These are phyloP conservation scores for Takashimella koratensis DNA, from an alignment of 1,284 basidiomycete species.

Conservation along the genomic window DNA sequence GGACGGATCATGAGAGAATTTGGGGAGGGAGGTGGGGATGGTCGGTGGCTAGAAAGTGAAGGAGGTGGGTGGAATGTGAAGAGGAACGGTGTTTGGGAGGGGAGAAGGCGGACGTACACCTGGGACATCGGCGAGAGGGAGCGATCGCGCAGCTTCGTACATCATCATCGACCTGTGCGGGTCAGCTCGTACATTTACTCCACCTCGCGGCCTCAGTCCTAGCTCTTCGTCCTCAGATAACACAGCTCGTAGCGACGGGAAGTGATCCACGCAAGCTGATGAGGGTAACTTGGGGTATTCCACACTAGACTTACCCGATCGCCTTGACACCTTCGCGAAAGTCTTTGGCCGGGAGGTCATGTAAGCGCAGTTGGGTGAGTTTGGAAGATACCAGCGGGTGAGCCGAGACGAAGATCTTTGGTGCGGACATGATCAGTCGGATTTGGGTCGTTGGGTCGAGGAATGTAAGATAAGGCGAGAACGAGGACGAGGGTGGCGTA, in stretches of 20 bases:
- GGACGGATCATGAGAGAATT: conserved; percentile 35
- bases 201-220: too few relatives aligned
- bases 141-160: conserved; percentile 32
- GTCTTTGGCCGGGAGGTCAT: conserved; percentile 42
- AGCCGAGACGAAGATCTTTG: conserved; percentile 27
- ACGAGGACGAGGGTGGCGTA: too few relatives aligned
- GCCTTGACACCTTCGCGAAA: conserved; percentile 40
- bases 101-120: conserved; percentile 24
- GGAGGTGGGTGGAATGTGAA: not conserved
- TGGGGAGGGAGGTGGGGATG: conserved; percentile 29
- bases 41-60: not conserved
- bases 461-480: not conserved
- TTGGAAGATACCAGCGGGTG: conserved; percentile 42
- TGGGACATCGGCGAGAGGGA: conserved; percentile 36
- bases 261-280: too few relatives aligned
- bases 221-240: too few relatives aligned
- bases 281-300: too few relatives aligned
- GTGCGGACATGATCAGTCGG: not conserved
- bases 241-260: too few relatives aligned
- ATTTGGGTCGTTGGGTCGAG: not conserved
- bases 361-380: conserved; percentile 41
- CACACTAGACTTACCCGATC: conserved; percentile 30
- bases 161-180: conserved; percentile 36
- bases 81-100: not conserved
- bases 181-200: too few relatives aligned